Conservation (phyloP, 176 grass and related monocot genomes). For the Aegilops speltoides region DNA sequence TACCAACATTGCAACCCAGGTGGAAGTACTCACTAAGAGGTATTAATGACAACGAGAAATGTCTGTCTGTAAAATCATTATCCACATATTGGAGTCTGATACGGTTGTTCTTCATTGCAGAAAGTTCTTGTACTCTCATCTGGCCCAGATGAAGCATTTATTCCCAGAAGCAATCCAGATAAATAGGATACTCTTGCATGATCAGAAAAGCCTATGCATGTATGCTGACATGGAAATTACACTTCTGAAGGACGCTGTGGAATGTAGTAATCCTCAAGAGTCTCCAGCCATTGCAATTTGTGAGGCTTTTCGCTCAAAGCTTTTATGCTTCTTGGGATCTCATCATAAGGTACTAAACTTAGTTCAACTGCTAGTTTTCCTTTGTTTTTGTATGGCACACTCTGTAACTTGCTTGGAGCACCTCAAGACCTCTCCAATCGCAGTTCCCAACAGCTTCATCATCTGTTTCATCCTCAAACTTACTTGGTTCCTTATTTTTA, state of each 20-base stretch:
- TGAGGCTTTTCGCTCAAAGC: constrained; percentile 67
- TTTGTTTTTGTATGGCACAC: neutral
- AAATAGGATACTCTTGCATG: constrained; percentile 74
- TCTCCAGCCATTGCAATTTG: constrained; percentile 69
- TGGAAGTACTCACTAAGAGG: constrained; percentile 88
- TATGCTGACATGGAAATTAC: constrained; percentile 87
- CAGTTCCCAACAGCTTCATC: neutral
- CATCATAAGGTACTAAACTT: constrained; percentile 70
- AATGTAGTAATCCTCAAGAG: constrained; percentile 38
- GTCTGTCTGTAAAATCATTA: neutral
- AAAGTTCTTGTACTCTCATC: constrained; percentile 61
- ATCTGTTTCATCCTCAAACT: too few relatives aligned
- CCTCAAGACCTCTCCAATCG: neutral
- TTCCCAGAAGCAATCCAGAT: constrained; percentile 87
- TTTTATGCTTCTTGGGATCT: constrained; percentile 59
- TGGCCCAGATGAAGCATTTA: constrained; percentile 88
- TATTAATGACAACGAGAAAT: constrained; percentile 33
- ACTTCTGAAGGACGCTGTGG: constrained; percentile 56
- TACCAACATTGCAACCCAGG: constrained; percentile 67
- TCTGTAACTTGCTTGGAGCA: constrained; percentile 9
- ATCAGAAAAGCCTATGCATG: constrained; percentile 75
- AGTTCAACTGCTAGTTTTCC: neutral
- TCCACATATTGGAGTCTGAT: constrained; percentile 9
- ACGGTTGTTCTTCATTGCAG: constrained; percentile 42
- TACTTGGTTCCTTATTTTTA: neutral